Base-by-base conservation (phyloP, 257 asterid species). In the Nemophila menziesii region DNA sequence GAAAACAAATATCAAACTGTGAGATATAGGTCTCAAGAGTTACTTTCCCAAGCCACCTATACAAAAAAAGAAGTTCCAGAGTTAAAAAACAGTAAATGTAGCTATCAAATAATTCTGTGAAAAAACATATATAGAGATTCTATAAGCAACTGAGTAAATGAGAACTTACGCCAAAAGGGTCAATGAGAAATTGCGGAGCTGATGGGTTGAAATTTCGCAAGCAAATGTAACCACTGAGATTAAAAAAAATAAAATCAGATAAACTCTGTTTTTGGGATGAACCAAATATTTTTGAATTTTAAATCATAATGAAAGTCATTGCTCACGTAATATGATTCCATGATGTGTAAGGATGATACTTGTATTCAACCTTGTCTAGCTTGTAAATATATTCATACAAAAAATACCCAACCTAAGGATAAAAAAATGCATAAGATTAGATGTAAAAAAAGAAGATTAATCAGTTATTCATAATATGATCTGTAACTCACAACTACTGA, bases 1-100 rank as follows among this genome's bases (percentile, higher is more conserved):
- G n/a, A n/a, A 89, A 79, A 95, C 98, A 89, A 53, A 89, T 89
- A 72, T 89, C 95, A 61, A 89, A 89, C 85, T 89, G 98, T 49
- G 98, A 89, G 60, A 84, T 89, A 44, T 89, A 84, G 14, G 98
- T 89, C 64, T 84, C 98, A 72, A 89, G 56, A 11, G 96, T 89
- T 58, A 89, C 50, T 70, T 89, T 89, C 48, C 96, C 98, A 8
- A 89, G 94, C 98, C 98, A 89, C 81, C 98, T 89, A 65, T 29
- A 38, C 7, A 38, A n/a, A 42, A 45, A 10, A 40, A 56, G 49
- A 53, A 70, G 45, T 59, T 54, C 27, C 57, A 62, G 49, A 43
- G 47, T 63, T 24, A 58, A 48, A 58, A 47, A 44, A 58, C 46
- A 60, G n/a, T n/a, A 17, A 47, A 55, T 10, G 36, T 9, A 48